Percentiles rank a stretch among this genome's conserved stretches.
Conservation (phyloP, 164 flowering plant genomes). For the Macadamia integrifolia region DNA sequence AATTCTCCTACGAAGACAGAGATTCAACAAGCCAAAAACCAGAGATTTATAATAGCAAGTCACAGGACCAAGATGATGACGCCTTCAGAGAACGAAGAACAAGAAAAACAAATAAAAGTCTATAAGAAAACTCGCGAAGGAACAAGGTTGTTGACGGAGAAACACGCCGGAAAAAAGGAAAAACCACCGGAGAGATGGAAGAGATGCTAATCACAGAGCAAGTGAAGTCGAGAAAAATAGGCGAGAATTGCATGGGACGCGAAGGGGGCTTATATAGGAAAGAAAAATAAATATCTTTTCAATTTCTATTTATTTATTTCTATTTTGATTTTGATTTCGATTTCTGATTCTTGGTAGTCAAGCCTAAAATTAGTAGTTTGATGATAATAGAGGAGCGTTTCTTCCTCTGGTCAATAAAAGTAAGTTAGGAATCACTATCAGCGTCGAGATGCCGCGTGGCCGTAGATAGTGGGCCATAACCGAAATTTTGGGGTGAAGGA, state of each 20-base stretch:
- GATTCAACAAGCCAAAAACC: no score
- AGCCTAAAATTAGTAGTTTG: no score
- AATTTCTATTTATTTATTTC: no score
- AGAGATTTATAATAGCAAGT: no score
- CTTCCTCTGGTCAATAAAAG: no score
- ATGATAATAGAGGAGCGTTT: no score
- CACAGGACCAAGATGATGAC: no score
- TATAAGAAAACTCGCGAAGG: background rate
- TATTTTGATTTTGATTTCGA: no score
- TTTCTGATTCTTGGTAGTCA: no score
- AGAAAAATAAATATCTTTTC: no score
- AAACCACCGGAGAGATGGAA: background rate
- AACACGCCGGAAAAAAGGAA: background rate
- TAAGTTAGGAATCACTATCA: background rate
- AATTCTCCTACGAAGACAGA: no score
- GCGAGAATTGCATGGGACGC: conserved; percentile 74
- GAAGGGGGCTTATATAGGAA: conserved; percentile 46
- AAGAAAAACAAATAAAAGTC: background rate
- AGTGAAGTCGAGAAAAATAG: conserved; percentile 2
- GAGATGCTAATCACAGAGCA: background rate
- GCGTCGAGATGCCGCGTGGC: conserved; percentile 64
- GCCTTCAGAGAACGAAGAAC: background rate
- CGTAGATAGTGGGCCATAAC: background rate
- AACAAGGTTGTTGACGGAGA: background rate
- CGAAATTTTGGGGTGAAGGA: no score